Evolutionary conservation across 2,329 filamentous ascomycete species (phyloP).

Genomic region (Bipolaris victoriae): DNA sequence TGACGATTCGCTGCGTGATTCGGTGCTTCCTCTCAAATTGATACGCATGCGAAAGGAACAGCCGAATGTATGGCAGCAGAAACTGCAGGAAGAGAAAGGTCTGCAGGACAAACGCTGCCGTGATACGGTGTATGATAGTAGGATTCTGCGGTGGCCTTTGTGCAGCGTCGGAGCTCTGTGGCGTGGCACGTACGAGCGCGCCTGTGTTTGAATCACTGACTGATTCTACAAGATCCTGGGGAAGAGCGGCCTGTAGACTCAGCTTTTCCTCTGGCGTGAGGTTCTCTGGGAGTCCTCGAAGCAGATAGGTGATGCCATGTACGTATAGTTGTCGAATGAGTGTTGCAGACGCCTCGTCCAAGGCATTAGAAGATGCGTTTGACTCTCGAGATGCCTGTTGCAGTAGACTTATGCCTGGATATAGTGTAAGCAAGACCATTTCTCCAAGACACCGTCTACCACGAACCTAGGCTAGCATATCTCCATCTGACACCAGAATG

Average conservation of each 20-base stretch:
- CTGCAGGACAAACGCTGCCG: conserved; percentile 63
- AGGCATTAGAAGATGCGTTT: conserved; percentile 35
- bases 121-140: conserved; percentile 64
- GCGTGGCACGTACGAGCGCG: conserved; percentile 22
- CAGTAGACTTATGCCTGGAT: conserved; percentile 56
- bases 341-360: conserved; percentile 45
- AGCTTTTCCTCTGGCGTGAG: conserved; percentile 62
- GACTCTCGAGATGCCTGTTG: conserved; percentile 55
- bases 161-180: conserved; percentile 11
- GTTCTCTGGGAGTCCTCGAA: conserved; percentile 66
- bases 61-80: conserved; percentile 65
- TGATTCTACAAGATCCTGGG: conserved; percentile 37
- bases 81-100: conserved; percentile 66
- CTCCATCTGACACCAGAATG: conserved; percentile 58
- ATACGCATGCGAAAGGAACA: conserved; percentile 61
- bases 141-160: conserved; percentile 25
- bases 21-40: conserved; percentile 70
- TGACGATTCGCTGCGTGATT: conserved; percentile 65
- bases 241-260: conserved; percentile 60
- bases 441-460: background rate
- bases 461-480: conserved; percentile 58
- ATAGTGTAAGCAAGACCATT: conserved; percentile 6
- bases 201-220: conserved; percentile 22
- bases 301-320: conserved; percentile 67
- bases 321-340: conserved; percentile 69